phyloP scores from a whole-genome alignment of 805 yeast genomes.

The Wickerhamiella parazyma region DNA sequence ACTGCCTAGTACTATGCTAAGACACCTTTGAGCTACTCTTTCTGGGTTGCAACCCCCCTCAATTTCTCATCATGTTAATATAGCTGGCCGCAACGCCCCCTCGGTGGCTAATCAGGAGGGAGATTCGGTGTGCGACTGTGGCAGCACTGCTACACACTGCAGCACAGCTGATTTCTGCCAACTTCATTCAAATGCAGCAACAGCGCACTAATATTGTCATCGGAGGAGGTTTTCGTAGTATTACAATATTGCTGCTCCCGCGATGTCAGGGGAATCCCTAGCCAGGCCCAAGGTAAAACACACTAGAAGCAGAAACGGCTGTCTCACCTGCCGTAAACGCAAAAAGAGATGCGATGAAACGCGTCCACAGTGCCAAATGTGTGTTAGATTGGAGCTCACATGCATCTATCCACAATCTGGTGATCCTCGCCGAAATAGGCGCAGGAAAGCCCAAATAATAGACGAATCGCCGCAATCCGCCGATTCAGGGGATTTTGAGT shows the following conservation, averaged over 20 bases:
- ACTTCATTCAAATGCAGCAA: too few species aligned
- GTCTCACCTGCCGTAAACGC: constrained; percentile 62
- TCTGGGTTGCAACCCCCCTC: too few species aligned
- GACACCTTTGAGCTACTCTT: too few species aligned
- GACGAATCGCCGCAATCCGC: not conserved
- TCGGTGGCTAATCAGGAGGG: too few species aligned
- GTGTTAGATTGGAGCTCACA: constrained; percentile 45
- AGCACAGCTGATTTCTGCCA: too few species aligned
- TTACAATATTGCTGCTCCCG: not conserved
- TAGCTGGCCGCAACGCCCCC: too few species aligned
- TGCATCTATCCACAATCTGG: constrained; percentile 72
- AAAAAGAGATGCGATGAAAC: constrained; percentile 68
- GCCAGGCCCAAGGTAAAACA: constrained; percentile 1
- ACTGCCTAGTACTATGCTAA: too few species aligned
- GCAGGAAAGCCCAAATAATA: constrained; percentile 1
- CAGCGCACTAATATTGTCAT: too few species aligned
- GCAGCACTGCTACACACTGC: too few species aligned
- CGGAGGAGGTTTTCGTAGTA: not conserved
- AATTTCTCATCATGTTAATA: too few species aligned
- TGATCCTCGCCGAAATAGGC: constrained; percentile 35
- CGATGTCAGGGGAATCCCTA: not conserved
- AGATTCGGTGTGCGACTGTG: too few species aligned
- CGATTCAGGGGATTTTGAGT: not conserved
- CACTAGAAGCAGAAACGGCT: constrained; percentile 34
- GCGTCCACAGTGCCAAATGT: constrained; percentile 53